Percentiles rank a stretch among this genome's conserved stretches.
phyloP scores from a whole-genome alignment of 306 rosid species.

The Cercis canadensis region DNA sequence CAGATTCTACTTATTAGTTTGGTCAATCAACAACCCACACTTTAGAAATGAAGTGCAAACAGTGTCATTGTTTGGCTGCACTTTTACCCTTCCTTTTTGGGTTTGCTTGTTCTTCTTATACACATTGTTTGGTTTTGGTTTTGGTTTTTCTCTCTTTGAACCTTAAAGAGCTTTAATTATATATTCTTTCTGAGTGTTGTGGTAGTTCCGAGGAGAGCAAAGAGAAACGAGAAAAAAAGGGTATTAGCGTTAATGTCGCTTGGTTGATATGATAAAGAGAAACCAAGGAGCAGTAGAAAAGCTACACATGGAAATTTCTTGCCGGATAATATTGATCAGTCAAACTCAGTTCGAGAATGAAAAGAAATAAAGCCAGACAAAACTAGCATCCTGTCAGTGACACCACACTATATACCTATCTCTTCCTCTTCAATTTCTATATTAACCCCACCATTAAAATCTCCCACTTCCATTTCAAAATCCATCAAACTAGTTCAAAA shows the following conservation, averaged over 20 bases:
- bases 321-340: conserved; percentile 59
- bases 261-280: conserved; percentile 65
- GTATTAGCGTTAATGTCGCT: conserved; percentile 73
- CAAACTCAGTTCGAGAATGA: conserved; percentile 52
- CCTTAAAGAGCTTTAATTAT: conserved; percentile 37
- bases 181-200: conserved; percentile 41
- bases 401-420: conserved; percentile 23
- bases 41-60: conserved; percentile 40
- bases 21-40: conserved; percentile 37
- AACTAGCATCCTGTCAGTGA: conserved; percentile 64
- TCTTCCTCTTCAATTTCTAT: neutral
- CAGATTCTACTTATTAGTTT: conserved; percentile 47
- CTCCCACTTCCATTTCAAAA: too few relatives aligned
- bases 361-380: conserved; percentile 51
- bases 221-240: conserved; percentile 29
- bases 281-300: conserved; percentile 70
- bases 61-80: conserved; percentile 28
- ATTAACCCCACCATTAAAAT: too few relatives aligned
- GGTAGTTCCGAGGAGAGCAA: conserved; percentile 66
- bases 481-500: too few relatives aligned
- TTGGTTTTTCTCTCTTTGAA: neutral
- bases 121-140: conserved; percentile 27
- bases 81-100: conserved; percentile 28
- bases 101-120: conserved; percentile 23
- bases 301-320: conserved; percentile 60